Conservation (phyloP, 202 grass and related monocot species). For the Panicum virgatum region DNA sequence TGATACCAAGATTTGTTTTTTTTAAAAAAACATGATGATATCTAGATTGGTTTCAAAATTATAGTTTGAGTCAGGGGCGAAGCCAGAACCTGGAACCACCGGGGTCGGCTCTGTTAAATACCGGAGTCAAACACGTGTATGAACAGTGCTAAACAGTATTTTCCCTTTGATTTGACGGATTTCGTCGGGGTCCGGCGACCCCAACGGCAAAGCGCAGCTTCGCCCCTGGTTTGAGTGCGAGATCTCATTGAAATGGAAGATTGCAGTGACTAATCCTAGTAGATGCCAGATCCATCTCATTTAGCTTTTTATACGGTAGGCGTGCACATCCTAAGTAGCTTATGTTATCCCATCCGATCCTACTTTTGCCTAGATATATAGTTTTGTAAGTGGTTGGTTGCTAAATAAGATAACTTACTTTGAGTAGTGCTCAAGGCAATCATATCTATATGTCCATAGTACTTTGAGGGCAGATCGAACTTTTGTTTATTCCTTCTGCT, state of each 20-base stretch:
- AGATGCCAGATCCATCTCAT: constrained; percentile 34
- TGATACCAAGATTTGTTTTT: too few relatives aligned
- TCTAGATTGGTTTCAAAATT: too few relatives aligned
- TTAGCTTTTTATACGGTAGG: constrained; percentile 30
- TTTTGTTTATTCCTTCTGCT: constrained; percentile 7
- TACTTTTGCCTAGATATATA: background rate
- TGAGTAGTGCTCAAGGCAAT: background rate
- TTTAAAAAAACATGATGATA: too few relatives aligned
- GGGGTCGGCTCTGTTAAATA: too few relatives aligned
- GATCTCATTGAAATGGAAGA: background rate
- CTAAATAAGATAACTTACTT: constrained; percentile 12
- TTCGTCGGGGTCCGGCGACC: too few relatives aligned
- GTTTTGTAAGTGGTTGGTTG: constrained; percentile 2
- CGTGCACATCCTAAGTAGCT: constrained; percentile 11
- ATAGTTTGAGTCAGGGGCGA: background rate
- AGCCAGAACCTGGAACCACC: too few relatives aligned
- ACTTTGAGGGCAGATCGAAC: background rate
- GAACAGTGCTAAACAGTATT: too few relatives aligned
- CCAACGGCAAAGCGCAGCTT: too few relatives aligned
- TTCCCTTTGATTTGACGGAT: too few relatives aligned
- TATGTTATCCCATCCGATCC: constrained; percentile 22
- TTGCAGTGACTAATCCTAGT: background rate
- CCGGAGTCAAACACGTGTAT: too few relatives aligned
- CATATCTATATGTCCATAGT: background rate
- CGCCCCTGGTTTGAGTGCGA: too few relatives aligned